A percentile compares a stretch with the other conserved stretches of the same genome.
phyloP scores from a whole-genome alignment of 83 land plant species.

The Isoetes engelmannii region DNA sequence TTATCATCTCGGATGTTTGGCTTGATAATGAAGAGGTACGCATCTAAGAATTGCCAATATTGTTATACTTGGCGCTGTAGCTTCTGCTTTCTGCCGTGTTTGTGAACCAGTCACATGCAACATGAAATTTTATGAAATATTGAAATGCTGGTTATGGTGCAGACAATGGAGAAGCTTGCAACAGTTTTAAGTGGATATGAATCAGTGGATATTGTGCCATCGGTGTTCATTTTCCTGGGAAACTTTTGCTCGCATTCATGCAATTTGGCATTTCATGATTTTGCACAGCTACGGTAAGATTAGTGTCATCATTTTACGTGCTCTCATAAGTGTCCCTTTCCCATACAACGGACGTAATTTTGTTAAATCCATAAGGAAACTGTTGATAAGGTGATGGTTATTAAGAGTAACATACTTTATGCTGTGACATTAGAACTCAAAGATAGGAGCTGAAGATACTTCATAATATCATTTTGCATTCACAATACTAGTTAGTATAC shows the following conservation, averaged over 20 bases:
- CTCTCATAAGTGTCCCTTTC: no score
- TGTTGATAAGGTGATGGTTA: no score
- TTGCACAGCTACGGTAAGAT: slow-evolving; percentile 69
- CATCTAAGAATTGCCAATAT: background rate
- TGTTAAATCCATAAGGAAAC: no score
- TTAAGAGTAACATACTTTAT: no score
- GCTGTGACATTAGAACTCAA: no score
- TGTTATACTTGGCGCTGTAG: background rate
- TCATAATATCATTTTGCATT: no score
- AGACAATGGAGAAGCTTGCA: slow-evolving; percentile 76
- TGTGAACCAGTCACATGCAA: no score
- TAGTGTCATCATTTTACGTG: background rate
- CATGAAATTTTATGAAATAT: no score
- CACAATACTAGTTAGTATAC: no score
- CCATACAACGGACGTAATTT: no score
- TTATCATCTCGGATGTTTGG: slow-evolving; percentile 94
- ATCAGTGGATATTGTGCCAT: slow-evolving; percentile 80
- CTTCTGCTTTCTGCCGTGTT: background rate
- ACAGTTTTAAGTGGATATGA: slow-evolving; percentile 79
- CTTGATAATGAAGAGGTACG: slow-evolving; percentile 51
- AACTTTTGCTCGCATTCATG: slow-evolving; percentile 94
- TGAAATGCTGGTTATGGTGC: no score
- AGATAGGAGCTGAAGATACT: no score
- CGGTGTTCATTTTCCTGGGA: slow-evolving; percentile 91
- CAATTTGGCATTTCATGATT: slow-evolving; percentile 68